These are phyloP conservation scores for Cydonia oblonga DNA, from an alignment of 331 rosid genomes.

Conservation along the genomic window DNA sequence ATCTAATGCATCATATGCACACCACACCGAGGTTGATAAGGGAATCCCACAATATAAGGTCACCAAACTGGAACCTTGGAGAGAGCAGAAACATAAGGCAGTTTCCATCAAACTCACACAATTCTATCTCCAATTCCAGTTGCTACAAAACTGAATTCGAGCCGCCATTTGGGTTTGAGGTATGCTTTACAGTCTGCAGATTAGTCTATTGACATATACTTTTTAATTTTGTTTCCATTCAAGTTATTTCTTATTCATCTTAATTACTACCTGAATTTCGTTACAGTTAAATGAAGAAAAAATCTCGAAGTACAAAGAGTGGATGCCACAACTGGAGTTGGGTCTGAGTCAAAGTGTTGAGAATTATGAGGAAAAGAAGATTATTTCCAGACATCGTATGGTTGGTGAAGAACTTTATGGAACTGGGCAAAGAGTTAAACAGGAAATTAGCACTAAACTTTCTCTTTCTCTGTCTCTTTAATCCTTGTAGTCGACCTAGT, in stretches of 20 bases:
- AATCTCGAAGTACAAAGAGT: slow-evolving; percentile 15
- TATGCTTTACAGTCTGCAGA: neutral
- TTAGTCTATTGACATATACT: no score
- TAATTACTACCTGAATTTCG: neutral
- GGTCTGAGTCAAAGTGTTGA: slow-evolving; percentile 26
- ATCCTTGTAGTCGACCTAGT: neutral
- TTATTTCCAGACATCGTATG: slow-evolving; percentile 3
- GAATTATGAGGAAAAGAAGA: slow-evolving; percentile 13
- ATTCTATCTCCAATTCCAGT: neutral
- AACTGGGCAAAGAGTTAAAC: slow-evolving; percentile 4
- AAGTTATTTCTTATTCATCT: neutral
- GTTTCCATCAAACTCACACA: neutral
- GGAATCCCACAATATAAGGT: neutral
- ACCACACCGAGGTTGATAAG: neutral
- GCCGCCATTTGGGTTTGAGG: slow-evolving; percentile 39
- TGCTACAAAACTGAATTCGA: slow-evolving; percentile 20
- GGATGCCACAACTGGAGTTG: slow-evolving; percentile 42
- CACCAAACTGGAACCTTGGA: neutral
- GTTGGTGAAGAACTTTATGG: slow-evolving; percentile 1
- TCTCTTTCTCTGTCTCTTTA: slow-evolving; percentile 45
- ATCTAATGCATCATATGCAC: neutral
- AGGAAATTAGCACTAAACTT: slow-evolving; percentile 53
- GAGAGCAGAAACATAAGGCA: neutral
- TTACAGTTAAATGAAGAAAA: slow-evolving; percentile 40
- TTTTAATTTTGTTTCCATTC: neutral